phyloP scores from a whole-genome alignment of 2,329 filamentous ascomycete species.

The Verticillium dahliae region DNA sequence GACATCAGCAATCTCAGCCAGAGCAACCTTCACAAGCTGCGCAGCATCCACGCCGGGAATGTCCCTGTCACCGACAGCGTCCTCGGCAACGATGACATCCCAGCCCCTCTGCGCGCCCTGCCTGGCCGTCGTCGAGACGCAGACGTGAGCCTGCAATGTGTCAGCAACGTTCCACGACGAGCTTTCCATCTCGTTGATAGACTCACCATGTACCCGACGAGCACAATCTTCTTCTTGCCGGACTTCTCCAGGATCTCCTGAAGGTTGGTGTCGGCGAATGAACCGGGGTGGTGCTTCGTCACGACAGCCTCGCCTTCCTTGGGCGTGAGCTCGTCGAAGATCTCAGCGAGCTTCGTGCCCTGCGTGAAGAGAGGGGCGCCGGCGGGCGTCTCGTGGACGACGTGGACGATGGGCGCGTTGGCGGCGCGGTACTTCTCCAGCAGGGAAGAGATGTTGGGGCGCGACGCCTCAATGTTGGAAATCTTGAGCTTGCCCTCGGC shows the following conservation, averaged over 20 bases:
- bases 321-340: slow-evolving; percentile 71
- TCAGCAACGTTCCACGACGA: slow-evolving; percentile 16
- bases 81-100: slow-evolving; percentile 54
- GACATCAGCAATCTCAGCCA: slow-evolving; percentile 56
- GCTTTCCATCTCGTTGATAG: neutral
- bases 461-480: slow-evolving; percentile 42
- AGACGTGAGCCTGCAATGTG: slow-evolving; percentile 52
- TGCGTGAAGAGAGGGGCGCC: slow-evolving; percentile 63
- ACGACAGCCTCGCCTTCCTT: slow-evolving; percentile 67
- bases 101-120: slow-evolving; percentile 55
- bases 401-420: slow-evolving; percentile 47
- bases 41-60: slow-evolving; percentile 55
- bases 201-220: slow-evolving; percentile 52
- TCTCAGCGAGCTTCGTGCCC: slow-evolving; percentile 79
- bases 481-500: slow-evolving; percentile 51
- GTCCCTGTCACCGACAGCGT: slow-evolving; percentile 59
- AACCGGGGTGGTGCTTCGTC: slow-evolving; percentile 49
- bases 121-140: slow-evolving; percentile 57
- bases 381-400: slow-evolving; percentile 51
- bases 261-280: slow-evolving; percentile 55
- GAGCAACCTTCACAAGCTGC: slow-evolving; percentile 40
- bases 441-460: slow-evolving; percentile 49
- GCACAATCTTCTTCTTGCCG: slow-evolving; percentile 52
- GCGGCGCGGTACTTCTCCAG: slow-evolving; percentile 54
- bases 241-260: slow-evolving; percentile 42